A percentile compares a stretch with the other conserved stretches of the same genome.
Evolutionary conservation across 1,139 yeast species (phyloP).

Genomic region (Pichia terricola): DNA sequence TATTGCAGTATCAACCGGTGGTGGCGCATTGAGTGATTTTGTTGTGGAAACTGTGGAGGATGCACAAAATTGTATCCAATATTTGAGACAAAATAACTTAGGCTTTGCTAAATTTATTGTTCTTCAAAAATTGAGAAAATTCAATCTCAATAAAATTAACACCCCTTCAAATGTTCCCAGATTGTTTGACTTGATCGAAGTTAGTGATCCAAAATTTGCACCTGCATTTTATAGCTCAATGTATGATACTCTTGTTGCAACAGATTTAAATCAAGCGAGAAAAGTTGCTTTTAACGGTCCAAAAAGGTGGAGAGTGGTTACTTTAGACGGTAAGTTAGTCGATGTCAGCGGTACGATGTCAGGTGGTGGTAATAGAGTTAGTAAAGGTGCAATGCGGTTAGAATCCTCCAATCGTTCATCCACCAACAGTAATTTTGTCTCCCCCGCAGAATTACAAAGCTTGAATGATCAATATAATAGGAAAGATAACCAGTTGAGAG

Average conservation of each 20-base stretch:
- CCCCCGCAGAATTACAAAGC: conserved; percentile 52
- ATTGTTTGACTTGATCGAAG: conserved; percentile 71
- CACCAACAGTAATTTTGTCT: conserved; percentile 22
- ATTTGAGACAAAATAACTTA: conserved; percentile 69
- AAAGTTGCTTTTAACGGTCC: conserved; percentile 85
- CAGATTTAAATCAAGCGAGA: conserved; percentile 71
- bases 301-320: conserved; percentile 67
- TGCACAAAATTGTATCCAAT: conserved; percentile 86
- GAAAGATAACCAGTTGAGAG: conserved; percentile 48
- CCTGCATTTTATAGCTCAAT: conserved; percentile 88
- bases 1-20: conserved; percentile 90
- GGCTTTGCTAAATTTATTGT: conserved; percentile 90
- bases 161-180: conserved; percentile 78
- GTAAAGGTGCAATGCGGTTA: conserved; percentile 57
- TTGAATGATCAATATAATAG: conserved; percentile 45
- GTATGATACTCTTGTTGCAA: conserved; percentile 80
- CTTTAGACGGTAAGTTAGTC: conserved; percentile 84
- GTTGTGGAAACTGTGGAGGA: conserved; percentile 92
- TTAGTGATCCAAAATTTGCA: conserved; percentile 56
- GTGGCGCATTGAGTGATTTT: conserved; percentile 83
- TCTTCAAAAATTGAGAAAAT: conserved; percentile 60
- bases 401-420: conserved; percentile 24
- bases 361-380: conserved; percentile 79
- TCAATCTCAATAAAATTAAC: conserved; percentile 47
- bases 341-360: conserved; percentile 96